These are phyloP conservation scores for Triticum monococcum DNA, from an alignment of 176 grass and related monocot genomes.

Conservation along the genomic window DNA sequence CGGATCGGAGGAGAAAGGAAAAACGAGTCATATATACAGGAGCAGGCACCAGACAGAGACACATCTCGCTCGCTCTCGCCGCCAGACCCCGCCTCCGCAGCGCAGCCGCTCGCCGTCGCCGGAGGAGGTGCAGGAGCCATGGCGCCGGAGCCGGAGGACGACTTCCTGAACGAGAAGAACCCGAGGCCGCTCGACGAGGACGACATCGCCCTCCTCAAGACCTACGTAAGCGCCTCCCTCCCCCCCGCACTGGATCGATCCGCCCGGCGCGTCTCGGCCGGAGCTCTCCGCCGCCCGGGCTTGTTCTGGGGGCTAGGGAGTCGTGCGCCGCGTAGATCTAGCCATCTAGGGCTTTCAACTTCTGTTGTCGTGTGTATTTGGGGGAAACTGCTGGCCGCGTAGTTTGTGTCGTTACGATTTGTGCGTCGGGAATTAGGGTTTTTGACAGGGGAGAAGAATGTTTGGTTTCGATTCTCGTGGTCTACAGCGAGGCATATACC, in stretches of 20 bases:
- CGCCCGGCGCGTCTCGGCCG: neutral
- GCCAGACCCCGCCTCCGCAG: neutral
- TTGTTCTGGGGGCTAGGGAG: neutral
- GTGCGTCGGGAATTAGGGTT: neutral
- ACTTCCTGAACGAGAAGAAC: conserved; percentile 78
- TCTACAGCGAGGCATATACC: neutral
- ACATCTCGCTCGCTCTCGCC: conserved; percentile 3
- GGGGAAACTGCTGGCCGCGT: too few species aligned
- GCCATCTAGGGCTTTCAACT: conserved; percentile 21
- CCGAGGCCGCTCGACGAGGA: conserved; percentile 70
- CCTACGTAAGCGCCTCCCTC: conserved; percentile 51
- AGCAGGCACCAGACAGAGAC: too few species aligned
- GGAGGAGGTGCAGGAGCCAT: conserved; percentile 21
- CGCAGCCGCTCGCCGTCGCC: neutral
- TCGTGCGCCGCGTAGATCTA: conserved; percentile 16
- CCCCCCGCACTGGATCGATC: conserved; percentile 4
- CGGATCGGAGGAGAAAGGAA: neutral
- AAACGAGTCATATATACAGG: neutral
- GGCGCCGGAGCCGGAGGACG: conserved; percentile 69
- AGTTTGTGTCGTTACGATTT: neutral
- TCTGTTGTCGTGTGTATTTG: neutral
- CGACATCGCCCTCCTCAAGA: conserved; percentile 88
- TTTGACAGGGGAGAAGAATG: neutral
- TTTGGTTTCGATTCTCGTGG: neutral
- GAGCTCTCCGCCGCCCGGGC: neutral